These are phyloP conservation scores for Trichomonascaceae sp. DNA, from an alignment of 1,139 yeast genomes.

Conservation along the genomic window DNA sequence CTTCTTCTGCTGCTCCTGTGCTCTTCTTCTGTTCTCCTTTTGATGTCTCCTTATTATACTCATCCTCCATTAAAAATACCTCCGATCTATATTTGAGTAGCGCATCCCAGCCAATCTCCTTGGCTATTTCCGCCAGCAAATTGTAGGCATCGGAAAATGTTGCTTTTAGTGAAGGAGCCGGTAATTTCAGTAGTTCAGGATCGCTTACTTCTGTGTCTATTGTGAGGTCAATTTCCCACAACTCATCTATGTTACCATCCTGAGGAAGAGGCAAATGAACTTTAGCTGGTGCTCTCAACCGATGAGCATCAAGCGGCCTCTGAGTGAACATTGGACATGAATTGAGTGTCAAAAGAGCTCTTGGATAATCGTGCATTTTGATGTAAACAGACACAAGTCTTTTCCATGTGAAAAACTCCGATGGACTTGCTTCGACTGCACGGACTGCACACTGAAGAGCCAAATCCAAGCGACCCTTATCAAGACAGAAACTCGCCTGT, in stretches of 20 bases:
- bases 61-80: constrained; percentile 94
- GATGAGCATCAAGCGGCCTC: constrained; percentile 46
- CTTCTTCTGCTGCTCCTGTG: constrained; percentile 3
- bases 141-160: constrained; percentile 79
- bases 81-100: constrained; percentile 70
- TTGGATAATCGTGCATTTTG: constrained; percentile 59
- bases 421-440: constrained; percentile 76
- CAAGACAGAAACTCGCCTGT: constrained; percentile 68
- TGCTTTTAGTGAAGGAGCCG: constrained; percentile 69
- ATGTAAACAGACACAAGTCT: constrained; percentile 68
- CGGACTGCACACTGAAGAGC: constrained; percentile 70
- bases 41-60: constrained; percentile 43
- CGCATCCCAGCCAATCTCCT: constrained; percentile 84
- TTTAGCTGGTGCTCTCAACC: constrained; percentile 62
- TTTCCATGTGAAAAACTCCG: constrained; percentile 83
- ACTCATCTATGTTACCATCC: constrained; percentile 55
- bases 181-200: constrained; percentile 62
- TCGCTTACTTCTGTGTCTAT: constrained; percentile 47
- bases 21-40: constrained; percentile 20
- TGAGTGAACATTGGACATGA: constrained; percentile 88
- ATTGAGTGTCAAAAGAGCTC: constrained; percentile 76
- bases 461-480: constrained; percentile 59
- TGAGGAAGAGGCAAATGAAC: constrained; percentile 71
- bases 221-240: constrained; percentile 39
- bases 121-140: constrained; percentile 62